These are phyloP conservation scores for Ceratocystiopsis brevicomis DNA, from an alignment of 2,329 filamentous ascomycete genomes.

Conservation along the genomic window DNA sequence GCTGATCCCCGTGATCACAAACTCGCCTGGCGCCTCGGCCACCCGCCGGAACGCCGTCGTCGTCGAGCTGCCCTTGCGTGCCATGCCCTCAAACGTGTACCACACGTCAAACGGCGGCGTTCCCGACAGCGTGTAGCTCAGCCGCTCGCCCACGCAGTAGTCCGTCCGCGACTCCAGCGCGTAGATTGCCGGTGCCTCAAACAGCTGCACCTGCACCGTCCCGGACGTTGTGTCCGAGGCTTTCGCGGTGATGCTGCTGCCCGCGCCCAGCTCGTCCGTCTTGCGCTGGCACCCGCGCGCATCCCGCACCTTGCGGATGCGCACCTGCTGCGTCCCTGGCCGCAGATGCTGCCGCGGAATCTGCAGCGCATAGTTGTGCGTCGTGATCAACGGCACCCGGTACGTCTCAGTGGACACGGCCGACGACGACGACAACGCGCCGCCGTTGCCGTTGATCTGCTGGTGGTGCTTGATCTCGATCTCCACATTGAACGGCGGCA, in stretches of 20 bases:
- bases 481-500: conserved; percentile 76
- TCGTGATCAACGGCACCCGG: conserved; percentile 59
- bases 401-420: conserved; percentile 40
- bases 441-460: conserved; percentile 23
- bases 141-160: conserved; percentile 89
- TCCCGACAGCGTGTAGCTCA: conserved; percentile 80
- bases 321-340: conserved; percentile 74
- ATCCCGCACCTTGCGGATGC: conserved; percentile 79
- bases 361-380: conserved; percentile 56
- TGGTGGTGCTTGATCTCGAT: conserved; percentile 77
- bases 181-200: conserved; percentile 80
- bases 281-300: conserved; percentile 69
- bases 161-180: conserved; percentile 68
- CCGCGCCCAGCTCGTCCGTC: conserved; percentile 5
- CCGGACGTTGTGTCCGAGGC: conserved; percentile 19
- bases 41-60: conserved; percentile 82
- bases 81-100: conserved; percentile 68
- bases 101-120: conserved; percentile 82
- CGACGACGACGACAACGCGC: conserved; percentile 34
- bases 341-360: conserved; percentile 74
- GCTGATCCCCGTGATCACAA: conserved; percentile 68
- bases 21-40: conserved; percentile 75
- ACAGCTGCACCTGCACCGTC: conserved; percentile 77
- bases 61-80: conserved; percentile 59
- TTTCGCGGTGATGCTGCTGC: conserved; percentile 22